Percentiles rank a stretch among this genome's conserved stretches.
Evolutionary conservation across 495 filamentous ascomycete species (phyloP).

Genomic region (Tuber borchii): DNA sequence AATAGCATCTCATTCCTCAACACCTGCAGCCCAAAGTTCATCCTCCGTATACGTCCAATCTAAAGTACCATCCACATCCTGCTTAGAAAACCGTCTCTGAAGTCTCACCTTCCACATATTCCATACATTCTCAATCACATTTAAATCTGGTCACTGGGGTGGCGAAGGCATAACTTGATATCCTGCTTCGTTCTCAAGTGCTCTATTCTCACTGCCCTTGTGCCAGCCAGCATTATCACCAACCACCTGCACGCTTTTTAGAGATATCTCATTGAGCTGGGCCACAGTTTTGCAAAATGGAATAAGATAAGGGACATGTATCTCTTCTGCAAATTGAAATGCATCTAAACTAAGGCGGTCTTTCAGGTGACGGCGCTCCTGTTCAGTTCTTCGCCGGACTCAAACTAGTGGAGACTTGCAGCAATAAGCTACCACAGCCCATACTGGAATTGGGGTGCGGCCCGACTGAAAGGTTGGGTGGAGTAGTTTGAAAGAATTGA

Average conservation of each 20-base stretch:
- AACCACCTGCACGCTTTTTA: neutral
- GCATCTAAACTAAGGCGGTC: neutral
- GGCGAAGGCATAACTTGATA: too few relatives aligned
- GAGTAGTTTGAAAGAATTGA: neutral
- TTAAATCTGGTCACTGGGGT: too few relatives aligned
- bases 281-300: neutral
- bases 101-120: too few relatives aligned
- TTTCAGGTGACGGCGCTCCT: neutral
- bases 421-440: neutral
- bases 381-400: neutral
- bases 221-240: neutral
- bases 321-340: neutral
- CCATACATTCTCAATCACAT: too few relatives aligned
- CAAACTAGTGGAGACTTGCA: neutral
- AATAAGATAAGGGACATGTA: neutral
- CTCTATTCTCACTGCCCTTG: neutral
- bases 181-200: neutral
- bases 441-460: neutral
- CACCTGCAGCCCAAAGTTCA: neutral
- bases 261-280: neutral
- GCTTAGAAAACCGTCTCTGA: too few relatives aligned
- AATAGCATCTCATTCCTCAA: conserved; percentile 3
- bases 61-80: too few relatives aligned
- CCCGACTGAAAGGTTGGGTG: neutral
- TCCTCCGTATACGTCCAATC: neutral